These are phyloP conservation scores for Pachyrhizus erosus DNA, from an alignment of 306 rosid species.

Conservation along the genomic window DNA sequence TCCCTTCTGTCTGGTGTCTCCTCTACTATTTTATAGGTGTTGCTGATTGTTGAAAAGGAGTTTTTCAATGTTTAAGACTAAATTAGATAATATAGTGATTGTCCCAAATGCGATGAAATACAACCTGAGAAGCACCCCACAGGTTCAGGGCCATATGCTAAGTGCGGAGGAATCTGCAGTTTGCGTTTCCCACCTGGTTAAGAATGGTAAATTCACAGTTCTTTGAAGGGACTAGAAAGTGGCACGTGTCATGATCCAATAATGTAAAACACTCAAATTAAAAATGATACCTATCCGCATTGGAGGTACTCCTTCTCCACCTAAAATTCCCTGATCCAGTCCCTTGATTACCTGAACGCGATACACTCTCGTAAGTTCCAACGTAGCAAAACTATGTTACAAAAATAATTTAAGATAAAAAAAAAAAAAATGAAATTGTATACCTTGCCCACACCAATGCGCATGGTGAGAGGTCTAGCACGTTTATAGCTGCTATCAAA, in stretches of 20 bases:
- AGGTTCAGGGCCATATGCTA: conserved; percentile 99
- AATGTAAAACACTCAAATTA: neutral
- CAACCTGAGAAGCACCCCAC: conserved; percentile 96
- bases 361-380: conserved; percentile 15
- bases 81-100: conserved; percentile 9
- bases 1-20: too few species aligned
- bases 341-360: conserved; percentile 70
- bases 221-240: conserved; percentile 20
- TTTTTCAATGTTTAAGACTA: conserved; percentile 24
- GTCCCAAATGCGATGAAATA: conserved; percentile 18
- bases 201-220: conserved; percentile 20
- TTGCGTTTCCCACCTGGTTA: conserved; percentile 85
- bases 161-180: conserved; percentile 80
- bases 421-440: neutral
- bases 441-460: conserved; percentile 95
- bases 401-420: neutral
- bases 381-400: conserved; percentile 15
- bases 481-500: conserved; percentile 96
- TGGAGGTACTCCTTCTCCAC: conserved; percentile 97
- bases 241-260: conserved; percentile 9
- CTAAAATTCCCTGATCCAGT: conserved; percentile 93
- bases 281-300: conserved; percentile 79
- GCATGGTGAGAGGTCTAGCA: conserved; percentile 91
- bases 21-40: neutral
- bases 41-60: neutral